Conservation (phyloP, 2,329 filamentous ascomycete genomes). For the Diaporthe citriasiana region DNA sequence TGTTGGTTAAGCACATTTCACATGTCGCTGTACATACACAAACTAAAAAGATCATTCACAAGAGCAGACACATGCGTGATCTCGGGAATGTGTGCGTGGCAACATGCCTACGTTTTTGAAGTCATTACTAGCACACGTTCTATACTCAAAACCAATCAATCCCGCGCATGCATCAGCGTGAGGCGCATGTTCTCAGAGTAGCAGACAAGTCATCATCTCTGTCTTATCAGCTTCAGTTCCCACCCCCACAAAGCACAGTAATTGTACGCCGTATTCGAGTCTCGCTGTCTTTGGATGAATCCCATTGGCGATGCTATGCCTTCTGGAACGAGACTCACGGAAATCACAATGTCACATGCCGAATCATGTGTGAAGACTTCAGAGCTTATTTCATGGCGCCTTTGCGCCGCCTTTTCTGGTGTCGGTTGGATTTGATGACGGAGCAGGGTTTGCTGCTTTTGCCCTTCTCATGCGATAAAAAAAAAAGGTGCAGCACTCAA, state of each 20-base stretch:
- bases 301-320: not conserved
- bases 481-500: not conserved
- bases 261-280: not conserved
- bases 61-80: not conserved
- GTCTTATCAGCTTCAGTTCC: not conserved
- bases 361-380: not conserved
- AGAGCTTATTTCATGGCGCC: no score
- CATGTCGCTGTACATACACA: slow-evolving; percentile 8
- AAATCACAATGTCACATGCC: not conserved
- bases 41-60: not conserved
- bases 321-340: not conserved
- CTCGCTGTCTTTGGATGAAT: not conserved
- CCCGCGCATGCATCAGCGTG: not conserved
- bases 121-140: not conserved
- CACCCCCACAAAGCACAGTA: not conserved
- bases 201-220: not conserved
- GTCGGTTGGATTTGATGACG: not conserved
- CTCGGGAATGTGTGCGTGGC: not conserved
- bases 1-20: not conserved
- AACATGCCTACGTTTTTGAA: not conserved
- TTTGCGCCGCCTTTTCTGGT: not conserved
- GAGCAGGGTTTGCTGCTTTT: not conserved
- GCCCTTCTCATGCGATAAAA: not conserved
- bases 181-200: not conserved
- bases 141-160: not conserved